Evolutionary conservation across 164 flowering plant species (phyloP), one percentile per base, ranked within the genome.

Genomic region (Malania oleifera): DNA sequence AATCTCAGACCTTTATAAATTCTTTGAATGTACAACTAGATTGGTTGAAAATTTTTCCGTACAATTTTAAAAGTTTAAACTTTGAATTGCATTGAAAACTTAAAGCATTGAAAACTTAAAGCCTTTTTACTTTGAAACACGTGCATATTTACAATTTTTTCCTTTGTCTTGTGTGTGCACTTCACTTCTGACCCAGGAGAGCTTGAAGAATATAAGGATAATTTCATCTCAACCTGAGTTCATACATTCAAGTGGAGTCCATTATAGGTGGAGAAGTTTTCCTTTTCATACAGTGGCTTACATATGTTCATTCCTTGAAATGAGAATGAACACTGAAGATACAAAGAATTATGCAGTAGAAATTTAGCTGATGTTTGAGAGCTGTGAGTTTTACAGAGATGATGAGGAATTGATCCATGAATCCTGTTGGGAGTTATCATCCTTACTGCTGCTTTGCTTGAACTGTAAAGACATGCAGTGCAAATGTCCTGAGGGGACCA

Each of bases 1-100:
- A 69, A 1, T 66, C 70, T 29, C 49, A 72, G 28, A 24, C 57
- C 20, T 75, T 75, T 54, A 56, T 66, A 25, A 53, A 61, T 60
- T 52, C 56, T 50, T 35, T 71, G 68, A 75, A 61, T 73, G 75
- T 70, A 59, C 41, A 47, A 18, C 17, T 55, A 51, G 28, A 17
- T 24, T 14, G 13, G 38, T 48, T 22, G 23, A 25, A 1, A 41
- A 23, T 31, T 15, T 41, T 40, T 40, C 43, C 22, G 25, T 55
- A 38, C 15, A 15, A 31, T 31, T 1, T n/a, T n/a, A n/a, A n/a
- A n/a, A n/a, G n/a, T n/a, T n/a, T n/a, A n/a, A n/a, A n/a, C n/a
- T n/a, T n/a, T n/a, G n/a, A n/a, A n/a, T n/a, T 31, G 24, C 18
- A 18, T 44, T 14, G 20, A 18, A 44, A 44, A 18, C 23, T 18